Evolutionary conservation across 768 basidiomycete genomes (phyloP).

Genomic region (Psilocybe azurescens): DNA sequence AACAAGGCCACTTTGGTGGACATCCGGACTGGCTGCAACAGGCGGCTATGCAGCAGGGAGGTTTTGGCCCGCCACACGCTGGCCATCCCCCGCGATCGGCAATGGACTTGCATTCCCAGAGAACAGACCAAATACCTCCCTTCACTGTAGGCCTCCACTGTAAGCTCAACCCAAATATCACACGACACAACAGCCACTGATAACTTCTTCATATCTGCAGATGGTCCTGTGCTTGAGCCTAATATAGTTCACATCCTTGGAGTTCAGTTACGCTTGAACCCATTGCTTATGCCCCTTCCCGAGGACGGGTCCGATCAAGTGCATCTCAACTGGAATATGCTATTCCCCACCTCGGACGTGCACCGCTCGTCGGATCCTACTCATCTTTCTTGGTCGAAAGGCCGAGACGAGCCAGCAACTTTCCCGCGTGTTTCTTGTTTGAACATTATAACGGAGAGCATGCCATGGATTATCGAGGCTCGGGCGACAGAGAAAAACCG

Average conservation of each 20-base stretch:
- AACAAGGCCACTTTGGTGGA: not conserved
- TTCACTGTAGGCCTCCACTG: slow-evolving; percentile 39
- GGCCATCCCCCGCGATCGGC: slow-evolving; percentile 20
- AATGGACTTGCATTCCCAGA: slow-evolving; percentile 24
- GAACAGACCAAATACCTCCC: slow-evolving; percentile 31
- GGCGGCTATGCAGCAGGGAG: slow-evolving; percentile 13
- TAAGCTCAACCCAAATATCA: slow-evolving; percentile 23
- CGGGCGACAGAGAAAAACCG: slow-evolving; percentile 55
- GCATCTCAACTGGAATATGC: slow-evolving; percentile 78
- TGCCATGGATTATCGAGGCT: slow-evolving; percentile 79
- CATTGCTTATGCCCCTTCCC: slow-evolving; percentile 55
- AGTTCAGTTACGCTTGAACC: slow-evolving; percentile 59
- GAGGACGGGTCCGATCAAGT: slow-evolving; percentile 14
- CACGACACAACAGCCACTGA: not conserved
- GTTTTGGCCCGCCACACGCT: not conserved
- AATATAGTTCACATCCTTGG: slow-evolving; percentile 56
- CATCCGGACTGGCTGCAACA: slow-evolving; percentile 12
- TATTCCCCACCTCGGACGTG: slow-evolving; percentile 64
- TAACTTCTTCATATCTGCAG: slow-evolving; percentile 34
- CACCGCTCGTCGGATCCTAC: slow-evolving; percentile 66
- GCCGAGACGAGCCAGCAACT: slow-evolving; percentile 70
- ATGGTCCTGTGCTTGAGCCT: slow-evolving; percentile 75
- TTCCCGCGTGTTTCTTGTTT: slow-evolving; percentile 63
- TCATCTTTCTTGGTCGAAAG: slow-evolving; percentile 68
- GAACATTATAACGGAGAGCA: slow-evolving; percentile 57